A percentile compares a stretch with the other conserved stretches of the same genome.
Conservation (phyloP, 2,329 filamentous ascomycete species). For the Domatiomyces globalis region DNA sequence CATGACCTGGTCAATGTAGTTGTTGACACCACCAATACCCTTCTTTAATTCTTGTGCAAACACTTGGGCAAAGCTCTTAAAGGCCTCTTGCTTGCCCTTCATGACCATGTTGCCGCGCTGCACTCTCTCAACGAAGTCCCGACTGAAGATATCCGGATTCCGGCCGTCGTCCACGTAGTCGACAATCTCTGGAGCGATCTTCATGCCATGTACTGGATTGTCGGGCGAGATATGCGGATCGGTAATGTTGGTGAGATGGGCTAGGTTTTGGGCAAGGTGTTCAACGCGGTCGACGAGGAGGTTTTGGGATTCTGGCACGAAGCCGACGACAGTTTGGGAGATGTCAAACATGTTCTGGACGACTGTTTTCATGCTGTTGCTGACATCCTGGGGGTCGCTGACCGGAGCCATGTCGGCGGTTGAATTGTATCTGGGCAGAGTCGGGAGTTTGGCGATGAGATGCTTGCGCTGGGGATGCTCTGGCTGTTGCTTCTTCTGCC, state of each 20-base stretch:
- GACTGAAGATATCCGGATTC: slow-evolving; percentile 53
- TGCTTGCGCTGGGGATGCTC: neutral
- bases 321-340: slow-evolving; percentile 44
- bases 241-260: slow-evolving; percentile 33
- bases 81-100: slow-evolving; percentile 47
- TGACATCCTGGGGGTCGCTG: slow-evolving; percentile 14
- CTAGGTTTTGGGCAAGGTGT: slow-evolving; percentile 38
- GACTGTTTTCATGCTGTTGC: slow-evolving; percentile 34
- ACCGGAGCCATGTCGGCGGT: slow-evolving; percentile 12
- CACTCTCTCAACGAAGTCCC: slow-evolving; percentile 50
- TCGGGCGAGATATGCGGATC: slow-evolving; percentile 12
- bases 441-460: neutral
- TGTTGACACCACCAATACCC: slow-evolving; percentile 42
- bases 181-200: slow-evolving; percentile 47
- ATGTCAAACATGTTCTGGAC: slow-evolving; percentile 50
- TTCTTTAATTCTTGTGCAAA: slow-evolving; percentile 44
- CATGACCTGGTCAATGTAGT: slow-evolving; percentile 40
- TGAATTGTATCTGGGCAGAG: neutral
- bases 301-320: slow-evolving; percentile 42
- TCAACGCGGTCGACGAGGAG: slow-evolving; percentile 44
- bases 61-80: slow-evolving; percentile 43
- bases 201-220: slow-evolving; percentile 26
- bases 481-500: neutral
- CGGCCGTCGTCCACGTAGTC: slow-evolving; percentile 48
- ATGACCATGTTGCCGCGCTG: slow-evolving; percentile 49